Evolutionary conservation across 345 rosid genomes (phyloP).

Genomic region (Nasturtium officinale): DNA sequence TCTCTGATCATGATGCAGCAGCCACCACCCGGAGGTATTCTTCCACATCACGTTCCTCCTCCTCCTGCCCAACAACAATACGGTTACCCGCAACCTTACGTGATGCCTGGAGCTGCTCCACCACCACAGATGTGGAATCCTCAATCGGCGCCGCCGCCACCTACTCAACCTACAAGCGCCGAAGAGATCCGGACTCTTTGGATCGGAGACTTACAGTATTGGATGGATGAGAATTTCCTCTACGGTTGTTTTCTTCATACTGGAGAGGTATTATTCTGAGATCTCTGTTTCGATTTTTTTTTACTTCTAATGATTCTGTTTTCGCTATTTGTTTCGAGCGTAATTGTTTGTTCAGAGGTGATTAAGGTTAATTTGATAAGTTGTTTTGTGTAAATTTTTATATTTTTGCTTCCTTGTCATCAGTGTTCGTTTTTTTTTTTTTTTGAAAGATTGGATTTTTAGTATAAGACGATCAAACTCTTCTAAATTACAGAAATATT

Average conservation of each 20-base stretch:
- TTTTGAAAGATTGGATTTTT: constrained; percentile 27
- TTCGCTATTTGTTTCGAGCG: neutral
- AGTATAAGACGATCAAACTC: neutral
- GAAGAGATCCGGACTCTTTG: constrained; percentile 93
- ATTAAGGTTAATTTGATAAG: too few relatives aligned
- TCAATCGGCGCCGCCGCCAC: constrained; percentile 42
- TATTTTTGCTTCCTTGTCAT: neutral
- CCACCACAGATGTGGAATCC: constrained; percentile 60
- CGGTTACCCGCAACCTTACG: constrained; percentile 58
- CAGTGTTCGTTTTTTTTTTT: neutral
- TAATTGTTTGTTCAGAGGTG: neutral
- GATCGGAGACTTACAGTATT: constrained; percentile 95
- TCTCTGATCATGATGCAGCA: constrained; percentile 61
- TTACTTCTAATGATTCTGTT: neutral
- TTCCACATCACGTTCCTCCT: constrained; percentile 48
- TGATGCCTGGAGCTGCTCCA: constrained; percentile 57
- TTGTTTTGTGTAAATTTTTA: too few relatives aligned
- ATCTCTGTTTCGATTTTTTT: neutral
- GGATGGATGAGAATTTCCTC: constrained; percentile 89
- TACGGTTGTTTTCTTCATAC: constrained; percentile 59
- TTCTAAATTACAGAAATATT: neutral
- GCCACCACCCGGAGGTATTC: constrained; percentile 58
- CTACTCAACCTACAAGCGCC: constrained; percentile 47
- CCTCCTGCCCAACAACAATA: constrained; percentile 51
- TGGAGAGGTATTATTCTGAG: constrained; percentile 57